Percentiles rank a stretch among this genome's conserved stretches.
These are phyloP conservation scores for Hyaloscypha bicolor DNA, from an alignment of 495 filamentous ascomycete species.

Conservation along the genomic window DNA sequence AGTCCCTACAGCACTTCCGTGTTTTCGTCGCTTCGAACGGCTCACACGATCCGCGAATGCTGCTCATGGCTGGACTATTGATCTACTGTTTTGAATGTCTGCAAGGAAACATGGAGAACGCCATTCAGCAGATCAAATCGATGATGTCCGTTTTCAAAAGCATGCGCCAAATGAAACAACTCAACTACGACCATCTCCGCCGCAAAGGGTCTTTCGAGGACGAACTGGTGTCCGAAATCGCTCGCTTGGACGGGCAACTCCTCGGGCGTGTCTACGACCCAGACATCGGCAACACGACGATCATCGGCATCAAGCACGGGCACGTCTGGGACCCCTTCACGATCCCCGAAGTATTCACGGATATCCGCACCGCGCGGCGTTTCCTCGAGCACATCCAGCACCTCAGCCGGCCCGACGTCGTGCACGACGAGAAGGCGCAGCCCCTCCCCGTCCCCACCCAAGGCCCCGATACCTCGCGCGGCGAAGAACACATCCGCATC, in stretches of 20 bases:
- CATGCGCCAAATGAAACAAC: background rate
- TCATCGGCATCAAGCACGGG: background rate
- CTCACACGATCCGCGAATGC: background rate
- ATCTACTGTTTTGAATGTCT: conserved; percentile 16
- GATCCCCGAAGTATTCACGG: background rate
- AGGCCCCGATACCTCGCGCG: background rate
- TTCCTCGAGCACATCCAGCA: conserved; percentile 7
- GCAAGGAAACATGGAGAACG: conserved; percentile 9
- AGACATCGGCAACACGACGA: background rate
- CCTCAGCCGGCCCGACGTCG: background rate
- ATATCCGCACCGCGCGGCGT: background rate
- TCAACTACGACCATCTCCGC: conserved; percentile 2
- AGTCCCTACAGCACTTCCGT: conserved; percentile 9
- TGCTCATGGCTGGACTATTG: conserved; percentile 11
- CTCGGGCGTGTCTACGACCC: background rate
- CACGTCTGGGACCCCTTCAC: background rate
- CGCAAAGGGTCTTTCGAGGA: background rate
- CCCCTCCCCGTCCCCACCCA: background rate
- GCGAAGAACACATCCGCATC: background rate
- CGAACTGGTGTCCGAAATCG: background rate
- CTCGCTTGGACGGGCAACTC: background rate
- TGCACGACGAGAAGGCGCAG: background rate
- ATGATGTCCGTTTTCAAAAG: background rate
- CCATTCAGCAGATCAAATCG: background rate
- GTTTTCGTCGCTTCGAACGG: background rate